Conservation (phyloP, 176 grass and related monocot species). For the Cocos nucifera region DNA sequence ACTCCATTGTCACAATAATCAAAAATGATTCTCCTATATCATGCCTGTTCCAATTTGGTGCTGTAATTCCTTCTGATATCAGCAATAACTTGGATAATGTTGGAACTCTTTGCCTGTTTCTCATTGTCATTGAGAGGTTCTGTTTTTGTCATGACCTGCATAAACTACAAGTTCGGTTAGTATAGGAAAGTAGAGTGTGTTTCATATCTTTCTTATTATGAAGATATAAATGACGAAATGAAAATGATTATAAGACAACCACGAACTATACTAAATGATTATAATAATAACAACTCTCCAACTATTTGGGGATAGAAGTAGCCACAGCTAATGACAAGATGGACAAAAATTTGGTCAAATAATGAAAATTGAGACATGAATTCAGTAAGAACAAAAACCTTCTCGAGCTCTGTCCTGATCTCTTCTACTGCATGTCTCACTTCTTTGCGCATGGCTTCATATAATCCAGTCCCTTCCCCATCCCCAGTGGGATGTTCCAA, state of each 20-base stretch:
- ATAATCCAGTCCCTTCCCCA: slow-evolving; percentile 34
- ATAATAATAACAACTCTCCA: too few relatives aligned
- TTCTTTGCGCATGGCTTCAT: slow-evolving; percentile 80
- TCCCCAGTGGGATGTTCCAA: slow-evolving; percentile 20
- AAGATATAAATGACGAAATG: too few relatives aligned
- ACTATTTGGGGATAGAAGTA: too few relatives aligned
- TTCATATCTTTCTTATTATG: too few relatives aligned
- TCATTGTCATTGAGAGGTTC: slow-evolving; percentile 37
- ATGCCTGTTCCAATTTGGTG: slow-evolving; percentile 91
- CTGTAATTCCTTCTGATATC: slow-evolving; percentile 78
- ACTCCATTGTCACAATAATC: too few relatives aligned
- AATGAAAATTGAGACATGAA: slow-evolving; percentile 3
- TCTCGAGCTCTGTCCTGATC: slow-evolving; percentile 74
- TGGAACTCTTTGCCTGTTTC: slow-evolving; percentile 33
- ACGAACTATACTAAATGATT: too few relatives aligned
- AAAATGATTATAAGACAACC: too few relatives aligned
- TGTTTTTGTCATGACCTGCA: slow-evolving; percentile 46
- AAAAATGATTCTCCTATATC: neutral
- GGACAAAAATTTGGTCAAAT: too few relatives aligned
- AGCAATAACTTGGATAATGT: slow-evolving; percentile 54
- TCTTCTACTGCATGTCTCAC: slow-evolving; percentile 82
- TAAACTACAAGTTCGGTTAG: neutral
- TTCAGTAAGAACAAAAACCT: slow-evolving; percentile 19
- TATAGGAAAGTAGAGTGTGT: too few relatives aligned
- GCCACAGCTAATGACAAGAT: too few relatives aligned